phyloP scores from a whole-genome alignment of 73 alveolate species.

The Tetrahymena malaccensis region DNA sequence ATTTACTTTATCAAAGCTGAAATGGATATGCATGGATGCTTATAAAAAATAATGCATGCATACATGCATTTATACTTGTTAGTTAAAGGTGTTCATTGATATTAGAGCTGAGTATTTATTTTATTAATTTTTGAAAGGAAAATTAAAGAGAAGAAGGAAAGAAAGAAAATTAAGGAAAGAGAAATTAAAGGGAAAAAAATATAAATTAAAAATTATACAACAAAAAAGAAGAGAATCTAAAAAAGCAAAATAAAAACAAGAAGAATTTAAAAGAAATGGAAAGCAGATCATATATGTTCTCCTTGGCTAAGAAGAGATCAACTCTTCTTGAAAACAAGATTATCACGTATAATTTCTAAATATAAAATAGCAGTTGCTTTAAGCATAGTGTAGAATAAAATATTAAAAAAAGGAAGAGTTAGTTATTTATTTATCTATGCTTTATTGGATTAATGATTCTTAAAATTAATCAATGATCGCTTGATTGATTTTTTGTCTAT shows the following conservation, averaged over 20 bases:
- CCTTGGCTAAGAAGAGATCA: conserved; percentile 42
- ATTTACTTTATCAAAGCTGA: not conserved
- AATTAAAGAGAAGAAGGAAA: not conserved
- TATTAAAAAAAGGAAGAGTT: not conserved
- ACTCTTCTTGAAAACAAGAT: conserved; percentile 36
- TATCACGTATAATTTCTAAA: conserved; percentile 9
- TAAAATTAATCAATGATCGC: not conserved
- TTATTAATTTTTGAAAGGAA: not conserved
- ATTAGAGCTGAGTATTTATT: not conserved
- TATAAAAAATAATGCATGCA: too few species aligned
- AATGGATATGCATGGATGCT: not conserved
- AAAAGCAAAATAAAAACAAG: not conserved
- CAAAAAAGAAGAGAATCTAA: not conserved
- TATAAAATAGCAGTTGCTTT: not conserved
- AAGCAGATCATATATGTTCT: conserved; percentile 39
- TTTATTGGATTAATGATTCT: not conserved
- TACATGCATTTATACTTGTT: not conserved
- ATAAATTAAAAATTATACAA: not conserved
- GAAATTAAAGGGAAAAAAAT: not conserved
- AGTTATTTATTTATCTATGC: not conserved
- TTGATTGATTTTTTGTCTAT: too few species aligned
- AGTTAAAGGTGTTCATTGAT: not conserved
- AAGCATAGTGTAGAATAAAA: not conserved
- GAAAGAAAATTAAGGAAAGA: not conserved
- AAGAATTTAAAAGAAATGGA: conserved; percentile 29